Evolutionary conservation across 768 basidiomycete species (phyloP).

Genomic region (Rhodotorula diobovata): DNA sequence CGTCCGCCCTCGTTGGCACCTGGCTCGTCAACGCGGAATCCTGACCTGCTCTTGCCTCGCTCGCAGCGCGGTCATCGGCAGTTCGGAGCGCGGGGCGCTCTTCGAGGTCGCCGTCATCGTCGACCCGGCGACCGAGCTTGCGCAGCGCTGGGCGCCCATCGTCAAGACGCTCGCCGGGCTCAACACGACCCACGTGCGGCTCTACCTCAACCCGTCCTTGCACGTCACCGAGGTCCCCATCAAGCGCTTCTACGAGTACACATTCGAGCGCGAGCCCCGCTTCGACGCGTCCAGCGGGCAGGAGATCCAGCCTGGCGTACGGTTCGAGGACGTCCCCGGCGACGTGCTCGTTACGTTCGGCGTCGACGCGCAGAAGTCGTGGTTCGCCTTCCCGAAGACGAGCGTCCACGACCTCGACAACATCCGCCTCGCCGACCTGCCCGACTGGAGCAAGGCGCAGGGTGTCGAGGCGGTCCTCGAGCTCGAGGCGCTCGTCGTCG

Average conservation of each 20-base stretch:
- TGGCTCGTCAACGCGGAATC: too few species aligned
- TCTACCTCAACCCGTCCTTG: constrained; percentile 70
- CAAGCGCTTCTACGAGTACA: constrained; percentile 87
- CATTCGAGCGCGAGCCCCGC: constrained; percentile 55
- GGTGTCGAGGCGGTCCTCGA: constrained; percentile 75
- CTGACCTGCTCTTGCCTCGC: background rate
- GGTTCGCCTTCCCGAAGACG: constrained; percentile 86
- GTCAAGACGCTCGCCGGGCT: constrained; percentile 52
- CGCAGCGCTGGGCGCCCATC: constrained; percentile 79
- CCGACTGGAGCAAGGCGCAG: constrained; percentile 53
- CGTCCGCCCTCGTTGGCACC: background rate
- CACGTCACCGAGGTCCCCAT: constrained; percentile 72
- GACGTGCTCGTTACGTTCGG: constrained; percentile 91
- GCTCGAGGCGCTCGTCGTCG: constrained; percentile 84
- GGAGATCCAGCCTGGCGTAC: constrained; percentile 58
- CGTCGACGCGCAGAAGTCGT: constrained; percentile 83
- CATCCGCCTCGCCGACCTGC: constrained; percentile 70
- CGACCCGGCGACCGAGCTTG: constrained; percentile 77
- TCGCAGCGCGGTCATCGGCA: constrained; percentile 17
- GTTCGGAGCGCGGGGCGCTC: constrained; percentile 4
- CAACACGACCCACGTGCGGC: constrained; percentile 54
- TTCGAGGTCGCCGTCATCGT: constrained; percentile 63
- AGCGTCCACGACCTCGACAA: constrained; percentile 93
- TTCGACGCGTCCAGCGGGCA: constrained; percentile 61
- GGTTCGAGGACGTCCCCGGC: constrained; percentile 68